phyloP scores from a whole-genome alignment of 805 yeast genomes.

The Clavispora asparagi region DNA sequence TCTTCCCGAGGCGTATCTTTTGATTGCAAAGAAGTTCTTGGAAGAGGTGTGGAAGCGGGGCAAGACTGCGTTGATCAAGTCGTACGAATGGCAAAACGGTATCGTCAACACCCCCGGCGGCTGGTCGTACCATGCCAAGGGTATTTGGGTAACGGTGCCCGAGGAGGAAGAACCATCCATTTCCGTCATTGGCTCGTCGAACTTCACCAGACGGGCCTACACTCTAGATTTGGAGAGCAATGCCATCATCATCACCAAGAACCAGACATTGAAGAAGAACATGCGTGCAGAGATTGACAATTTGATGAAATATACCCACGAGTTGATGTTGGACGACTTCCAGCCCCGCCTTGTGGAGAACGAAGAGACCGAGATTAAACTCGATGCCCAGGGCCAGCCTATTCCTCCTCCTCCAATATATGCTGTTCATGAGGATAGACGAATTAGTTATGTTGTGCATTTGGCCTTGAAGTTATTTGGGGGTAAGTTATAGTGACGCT shows the following conservation, averaged over 20 bases:
- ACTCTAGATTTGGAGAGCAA: constrained; percentile 84
- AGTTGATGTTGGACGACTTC: constrained; percentile 58
- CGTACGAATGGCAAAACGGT: constrained; percentile 87
- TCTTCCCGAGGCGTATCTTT: constrained; percentile 82
- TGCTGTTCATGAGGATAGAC: constrained; percentile 51
- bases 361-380: constrained; percentile 7
- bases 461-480: constrained; percentile 62
- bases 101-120: constrained; percentile 75
- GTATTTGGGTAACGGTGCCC: constrained; percentile 75
- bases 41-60: constrained; percentile 41
- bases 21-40: constrained; percentile 67
- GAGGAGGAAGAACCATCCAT: constrained; percentile 56
- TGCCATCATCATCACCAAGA: constrained; percentile 71
- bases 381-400: constrained; percentile 14
- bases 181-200: constrained; percentile 87
- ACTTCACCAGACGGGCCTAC: constrained; percentile 88
- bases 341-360: constrained; percentile 23
- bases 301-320: constrained; percentile 47
- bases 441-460: constrained; percentile 57
- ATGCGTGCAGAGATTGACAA: constrained; percentile 64
- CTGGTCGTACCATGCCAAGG: constrained; percentile 98
- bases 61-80: constrained; percentile 41
- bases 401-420: constrained; percentile 15
- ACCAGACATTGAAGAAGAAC: constrained; percentile 46
- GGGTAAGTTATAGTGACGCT: constrained; percentile 38